Conservation (phyloP, 2,329 filamentous ascomycete species). For the Epichloe coenophiala region DNA sequence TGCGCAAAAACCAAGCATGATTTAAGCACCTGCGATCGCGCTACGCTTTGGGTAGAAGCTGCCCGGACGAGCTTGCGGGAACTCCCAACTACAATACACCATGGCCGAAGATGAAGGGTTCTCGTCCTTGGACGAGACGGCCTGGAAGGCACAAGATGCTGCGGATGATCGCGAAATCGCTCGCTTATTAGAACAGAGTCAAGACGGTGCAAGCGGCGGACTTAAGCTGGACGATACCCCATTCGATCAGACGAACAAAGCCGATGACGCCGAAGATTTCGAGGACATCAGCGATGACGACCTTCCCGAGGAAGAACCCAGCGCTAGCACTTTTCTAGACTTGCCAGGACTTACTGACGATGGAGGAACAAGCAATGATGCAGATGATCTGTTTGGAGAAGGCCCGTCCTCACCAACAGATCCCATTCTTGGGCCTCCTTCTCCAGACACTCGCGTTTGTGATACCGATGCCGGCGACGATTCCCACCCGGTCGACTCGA, state of each 20-base stretch:
- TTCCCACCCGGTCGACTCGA: conserved; percentile 18
- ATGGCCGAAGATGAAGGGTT: conserved; percentile 22
- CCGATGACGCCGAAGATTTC: conserved; percentile 81
- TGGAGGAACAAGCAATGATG: conserved; percentile 44
- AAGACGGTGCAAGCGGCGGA: conserved; percentile 24
- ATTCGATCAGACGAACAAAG: conserved; percentile 63
- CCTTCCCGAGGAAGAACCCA: conserved; percentile 61
- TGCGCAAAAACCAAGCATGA: conserved; percentile 12
- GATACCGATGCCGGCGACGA: conserved; percentile 25
- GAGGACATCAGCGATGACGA: conserved; percentile 89
- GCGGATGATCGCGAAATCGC: conserved; percentile 36
- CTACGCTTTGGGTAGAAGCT: conserved; percentile 13
- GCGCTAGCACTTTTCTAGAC: conserved; percentile 28
- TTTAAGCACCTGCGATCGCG: conserved; percentile 10
- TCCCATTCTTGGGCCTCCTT: conserved; percentile 26
- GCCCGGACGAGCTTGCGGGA: conserved; percentile 7
- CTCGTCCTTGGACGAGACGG: conserved; percentile 21
- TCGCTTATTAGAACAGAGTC: conserved; percentile 28
- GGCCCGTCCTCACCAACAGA: conserved; percentile 36
- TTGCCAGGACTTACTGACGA: conserved; percentile 45
- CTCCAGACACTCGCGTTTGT: conserved; percentile 29
- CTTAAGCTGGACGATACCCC: conserved; percentile 30
- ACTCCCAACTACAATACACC: conserved; percentile 8
- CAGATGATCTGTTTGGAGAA: conserved; percentile 59
- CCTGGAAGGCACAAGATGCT: conserved; percentile 30